These are phyloP conservation scores for Clathrospora elynae DNA, from an alignment of 2,329 filamentous ascomycete genomes.

Conservation along the genomic window DNA sequence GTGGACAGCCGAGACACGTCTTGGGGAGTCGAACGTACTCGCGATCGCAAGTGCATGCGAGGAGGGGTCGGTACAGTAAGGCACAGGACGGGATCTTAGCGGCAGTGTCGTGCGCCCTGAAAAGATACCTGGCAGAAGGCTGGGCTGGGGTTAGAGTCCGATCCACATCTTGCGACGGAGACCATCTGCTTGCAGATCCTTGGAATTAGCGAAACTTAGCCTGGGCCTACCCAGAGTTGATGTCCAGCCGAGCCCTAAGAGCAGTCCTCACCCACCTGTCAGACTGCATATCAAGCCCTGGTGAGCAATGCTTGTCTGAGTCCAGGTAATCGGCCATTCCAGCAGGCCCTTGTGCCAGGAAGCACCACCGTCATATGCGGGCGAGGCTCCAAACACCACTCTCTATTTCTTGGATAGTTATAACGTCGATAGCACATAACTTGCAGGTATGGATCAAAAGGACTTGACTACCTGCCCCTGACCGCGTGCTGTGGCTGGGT, in stretches of 20 bases:
- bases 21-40: conserved; percentile 26
- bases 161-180: conserved; percentile 33
- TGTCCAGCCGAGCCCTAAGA: conserved; percentile 14
- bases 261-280: conserved; percentile 15
- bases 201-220: conserved; percentile 14
- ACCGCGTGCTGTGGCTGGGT: conserved; percentile 7
- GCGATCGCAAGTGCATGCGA: conserved; percentile 39
- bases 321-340: conserved; percentile 14
- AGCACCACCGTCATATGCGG: conserved; percentile 17
- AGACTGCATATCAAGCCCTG: conserved; percentile 17
- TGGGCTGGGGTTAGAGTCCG: conserved; percentile 34
- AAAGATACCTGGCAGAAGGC: conserved; percentile 30
- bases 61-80: conserved; percentile 32
- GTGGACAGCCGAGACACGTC: conserved; percentile 23
- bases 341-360: conserved; percentile 20
- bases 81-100: conserved; percentile 32
- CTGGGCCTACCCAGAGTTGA: conserved; percentile 9
- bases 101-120: conserved; percentile 36
- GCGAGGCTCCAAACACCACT: conserved; percentile 18
- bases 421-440: conserved; percentile 19
- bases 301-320: conserved; percentile 11
- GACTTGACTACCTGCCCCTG: conserved; percentile 7
- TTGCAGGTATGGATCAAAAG: conserved; percentile 18
- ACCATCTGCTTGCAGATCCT: conserved; percentile 25
- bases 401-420: conserved; percentile 20